A percentile compares a stretch with the other conserved stretches of the same genome.
Conservation (phyloP, 768 basidiomycete species). For the Rickenella mellea region DNA sequence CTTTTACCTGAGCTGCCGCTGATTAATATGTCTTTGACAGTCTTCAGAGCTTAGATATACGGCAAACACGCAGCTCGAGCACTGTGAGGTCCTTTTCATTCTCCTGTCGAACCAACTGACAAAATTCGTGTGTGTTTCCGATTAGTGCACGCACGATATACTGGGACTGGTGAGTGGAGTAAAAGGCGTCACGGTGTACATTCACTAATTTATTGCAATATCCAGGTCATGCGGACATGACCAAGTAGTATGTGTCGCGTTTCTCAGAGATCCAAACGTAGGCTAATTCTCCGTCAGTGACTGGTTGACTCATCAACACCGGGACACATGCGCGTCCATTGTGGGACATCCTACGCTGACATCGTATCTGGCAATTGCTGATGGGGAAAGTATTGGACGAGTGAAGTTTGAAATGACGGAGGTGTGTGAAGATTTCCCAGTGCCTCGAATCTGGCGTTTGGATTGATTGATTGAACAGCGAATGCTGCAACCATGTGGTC, state of each 20-base stretch:
- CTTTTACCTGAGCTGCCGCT: neutral
- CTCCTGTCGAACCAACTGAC: constrained; percentile 4
- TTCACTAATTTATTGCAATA: constrained; percentile 7
- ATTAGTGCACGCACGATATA: constrained; percentile 89
- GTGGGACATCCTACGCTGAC: constrained; percentile 82
- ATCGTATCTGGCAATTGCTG: constrained; percentile 86
- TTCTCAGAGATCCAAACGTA: constrained; percentile 7
- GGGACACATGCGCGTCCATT: constrained; percentile 89
- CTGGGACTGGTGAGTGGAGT: constrained; percentile 71
- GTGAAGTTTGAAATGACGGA: constrained; percentile 93
- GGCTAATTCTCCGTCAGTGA: constrained; percentile 44
- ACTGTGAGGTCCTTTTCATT: constrained; percentile 55
- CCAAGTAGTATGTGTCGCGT: constrained; percentile 70
- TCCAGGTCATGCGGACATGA: constrained; percentile 88
- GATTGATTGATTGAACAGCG: constrained; percentile 36
- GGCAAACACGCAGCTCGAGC: constrained; percentile 92
- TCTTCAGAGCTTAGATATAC: constrained; percentile 92
- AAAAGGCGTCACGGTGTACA: neutral
- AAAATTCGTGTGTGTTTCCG: constrained; percentile 9
- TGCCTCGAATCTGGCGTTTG: neutral
- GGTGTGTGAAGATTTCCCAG: constrained; percentile 34
- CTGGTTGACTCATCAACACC: constrained; percentile 96
- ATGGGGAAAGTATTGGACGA: constrained; percentile 86
- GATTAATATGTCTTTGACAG: constrained; percentile 23
- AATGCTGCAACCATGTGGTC: constrained; percentile 93